A percentile compares a stretch with the other conserved stretches of the same genome.
Conservation (phyloP, 208 protist species). For the Trypanosoma mega region DNA sequence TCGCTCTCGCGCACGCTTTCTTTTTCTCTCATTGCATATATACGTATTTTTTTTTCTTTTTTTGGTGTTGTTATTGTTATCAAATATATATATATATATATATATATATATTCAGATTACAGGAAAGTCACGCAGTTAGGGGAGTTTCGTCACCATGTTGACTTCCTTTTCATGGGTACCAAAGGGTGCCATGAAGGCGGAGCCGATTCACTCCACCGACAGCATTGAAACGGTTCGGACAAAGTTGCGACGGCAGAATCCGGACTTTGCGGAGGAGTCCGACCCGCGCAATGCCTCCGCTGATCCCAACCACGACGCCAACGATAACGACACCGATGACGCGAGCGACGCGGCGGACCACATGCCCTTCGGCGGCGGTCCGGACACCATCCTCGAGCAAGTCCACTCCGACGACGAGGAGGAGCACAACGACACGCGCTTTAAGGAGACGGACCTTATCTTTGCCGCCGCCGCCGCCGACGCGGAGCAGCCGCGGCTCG, state of each 20-base stretch:
- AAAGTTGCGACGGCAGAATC: constrained; percentile 75
- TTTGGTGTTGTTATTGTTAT: constrained; percentile 17
- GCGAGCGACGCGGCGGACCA: constrained; percentile 56
- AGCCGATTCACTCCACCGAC: constrained; percentile 81
- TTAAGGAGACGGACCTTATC: constrained; percentile 92
- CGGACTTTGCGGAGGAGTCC: constrained; percentile 31
- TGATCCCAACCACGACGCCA: constrained; percentile 31
- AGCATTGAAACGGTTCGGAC: constrained; percentile 51
- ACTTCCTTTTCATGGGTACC: constrained; percentile 85
- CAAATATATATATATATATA: too few species aligned
- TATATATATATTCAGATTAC: too few species aligned
- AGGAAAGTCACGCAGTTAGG: too few species aligned
- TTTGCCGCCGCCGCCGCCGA: constrained; percentile 69
- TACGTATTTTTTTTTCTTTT: constrained; percentile 5
- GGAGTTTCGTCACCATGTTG: constrained; percentile 71
- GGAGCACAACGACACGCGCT: constrained; percentile 86
- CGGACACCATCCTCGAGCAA: constrained; percentile 68
- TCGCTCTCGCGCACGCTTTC: constrained; percentile 2
- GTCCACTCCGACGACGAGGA: constrained; percentile 87
- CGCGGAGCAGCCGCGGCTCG: constrained; percentile 75
- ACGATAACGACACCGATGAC: constrained; percentile 35
- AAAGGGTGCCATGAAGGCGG: constrained; percentile 80
- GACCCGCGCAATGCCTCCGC: constrained; percentile 3
- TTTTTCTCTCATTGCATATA: neutral
- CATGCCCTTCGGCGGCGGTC: constrained; percentile 63